Percentiles rank a stretch among this genome's conserved stretches.
phyloP scores from a whole-genome alignment of 2,329 filamentous ascomycete species.

The Monilinia aucupariae region DNA sequence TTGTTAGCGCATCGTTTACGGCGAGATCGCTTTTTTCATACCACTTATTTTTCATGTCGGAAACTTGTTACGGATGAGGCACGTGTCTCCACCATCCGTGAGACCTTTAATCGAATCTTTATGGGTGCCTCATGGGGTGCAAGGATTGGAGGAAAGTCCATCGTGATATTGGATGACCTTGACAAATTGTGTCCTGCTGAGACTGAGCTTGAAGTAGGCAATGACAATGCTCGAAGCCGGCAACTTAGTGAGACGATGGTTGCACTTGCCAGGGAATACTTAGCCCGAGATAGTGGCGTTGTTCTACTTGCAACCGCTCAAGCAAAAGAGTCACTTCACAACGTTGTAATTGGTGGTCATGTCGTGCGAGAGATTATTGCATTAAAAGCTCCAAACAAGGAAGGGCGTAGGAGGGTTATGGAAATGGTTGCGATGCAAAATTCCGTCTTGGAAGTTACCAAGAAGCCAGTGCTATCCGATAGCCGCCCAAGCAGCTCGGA shows the following conservation, averaged over 20 bases:
- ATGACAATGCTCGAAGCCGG: conserved; percentile 86
- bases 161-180: conserved; percentile 88
- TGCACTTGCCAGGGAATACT: conserved; percentile 81
- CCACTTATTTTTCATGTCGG: conserved; percentile 79
- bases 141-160: conserved; percentile 71
- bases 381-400: conserved; percentile 88
- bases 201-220: conserved; percentile 88
- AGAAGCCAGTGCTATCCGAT: conserved; percentile 40
- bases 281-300: conserved; percentile 70
- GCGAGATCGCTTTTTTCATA: conserved; percentile 69
- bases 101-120: conserved; percentile 77
- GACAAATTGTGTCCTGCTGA: conserved; percentile 91
- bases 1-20: conserved; percentile 69
- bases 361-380: conserved; percentile 87
- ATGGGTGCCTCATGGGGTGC: conserved; percentile 89
- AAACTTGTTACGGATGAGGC: conserved; percentile 88
- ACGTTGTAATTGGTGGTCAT: conserved; percentile 83
- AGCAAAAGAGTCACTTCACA: conserved; percentile 87
- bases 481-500: conserved; percentile 51
- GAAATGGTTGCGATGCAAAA: conserved; percentile 66
- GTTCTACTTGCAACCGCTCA: conserved; percentile 87
- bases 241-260: conserved; percentile 81
- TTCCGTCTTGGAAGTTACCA: conserved; percentile 38
- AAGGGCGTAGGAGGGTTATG: conserved; percentile 75
- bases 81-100: conserved; percentile 82